Percentiles rank a stretch among this genome's conserved stretches.
Evolutionary conservation across 495 filamentous ascomycete species (phyloP).

Genomic region (Cladorrhinum samala): DNA sequence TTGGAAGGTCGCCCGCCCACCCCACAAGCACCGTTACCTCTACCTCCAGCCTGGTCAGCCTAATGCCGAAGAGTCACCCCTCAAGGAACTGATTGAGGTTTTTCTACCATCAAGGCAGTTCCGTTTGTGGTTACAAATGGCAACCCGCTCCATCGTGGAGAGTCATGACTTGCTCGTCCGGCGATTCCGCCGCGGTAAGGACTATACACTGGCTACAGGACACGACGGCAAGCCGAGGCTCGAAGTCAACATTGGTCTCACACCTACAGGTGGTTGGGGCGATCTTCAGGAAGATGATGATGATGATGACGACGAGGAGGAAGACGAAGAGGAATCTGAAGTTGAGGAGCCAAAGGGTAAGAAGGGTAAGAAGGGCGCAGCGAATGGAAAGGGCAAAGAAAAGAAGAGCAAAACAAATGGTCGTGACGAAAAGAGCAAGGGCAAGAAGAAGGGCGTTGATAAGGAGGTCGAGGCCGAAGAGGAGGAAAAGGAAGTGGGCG

Average conservation of each 20-base stretch:
- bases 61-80: conserved; percentile 42
- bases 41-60: conserved; percentile 55
- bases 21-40: conserved; percentile 91
- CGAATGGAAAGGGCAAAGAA: conserved; percentile 37
- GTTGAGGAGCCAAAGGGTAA: conserved; percentile 23
- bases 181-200: conserved; percentile 76
- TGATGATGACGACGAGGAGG: conserved; percentile 36
- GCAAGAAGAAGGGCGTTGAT: conserved; percentile 21
- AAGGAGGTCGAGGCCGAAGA: conserved; percentile 23
- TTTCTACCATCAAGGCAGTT: conserved; percentile 84
- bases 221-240: conserved; percentile 75
- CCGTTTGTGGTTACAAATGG: conserved; percentile 77
- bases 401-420: conserved; percentile 42
- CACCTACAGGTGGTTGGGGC: conserved; percentile 77
- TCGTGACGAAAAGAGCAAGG: conserved; percentile 18
- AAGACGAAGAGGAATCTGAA: conserved; percentile 22
- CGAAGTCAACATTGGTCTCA: conserved; percentile 81
- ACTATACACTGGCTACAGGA: conserved; percentile 87
- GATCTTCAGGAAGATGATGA: conserved; percentile 57
- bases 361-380: conserved; percentile 38
- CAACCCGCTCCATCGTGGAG: conserved; percentile 63
- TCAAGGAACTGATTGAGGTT: conserved; percentile 68
- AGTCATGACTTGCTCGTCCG: conserved; percentile 67
- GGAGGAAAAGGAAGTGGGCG: conserved; percentile 56
- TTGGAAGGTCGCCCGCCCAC: conserved; percentile 77